Conservation (phyloP, 257 asterid species). For the Petunia secreta region DNA sequence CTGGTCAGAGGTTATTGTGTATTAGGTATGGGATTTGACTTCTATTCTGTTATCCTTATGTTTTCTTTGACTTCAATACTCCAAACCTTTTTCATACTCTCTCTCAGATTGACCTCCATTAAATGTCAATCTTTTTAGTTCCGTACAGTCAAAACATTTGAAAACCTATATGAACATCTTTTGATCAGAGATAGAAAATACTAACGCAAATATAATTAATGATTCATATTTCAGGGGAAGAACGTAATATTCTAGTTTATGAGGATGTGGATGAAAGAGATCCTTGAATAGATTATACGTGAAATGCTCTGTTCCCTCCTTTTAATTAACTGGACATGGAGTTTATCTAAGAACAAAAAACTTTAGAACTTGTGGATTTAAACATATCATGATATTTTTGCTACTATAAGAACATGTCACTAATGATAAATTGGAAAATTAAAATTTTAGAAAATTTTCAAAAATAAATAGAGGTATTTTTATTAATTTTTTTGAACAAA, state of each 20-base stretch:
- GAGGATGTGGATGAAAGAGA: neutral
- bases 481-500: too few species aligned
- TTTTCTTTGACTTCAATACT: conserved; percentile 8
- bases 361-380: too few species aligned
- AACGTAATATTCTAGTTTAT: neutral
- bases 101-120: neutral
- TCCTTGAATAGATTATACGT: too few species aligned
- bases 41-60: neutral
- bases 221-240: neutral
- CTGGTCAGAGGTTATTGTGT: neutral
- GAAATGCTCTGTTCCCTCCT: neutral
- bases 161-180: neutral
- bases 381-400: too few species aligned
- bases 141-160: neutral
- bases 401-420: too few species aligned
- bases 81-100: conserved; percentile 5
- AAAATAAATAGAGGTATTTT: too few species aligned
- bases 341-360: too few species aligned
- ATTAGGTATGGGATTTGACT: neutral
- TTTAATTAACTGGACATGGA: too few species aligned
- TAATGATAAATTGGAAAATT: too few species aligned
- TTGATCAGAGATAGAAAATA: neutral
- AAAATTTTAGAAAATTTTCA: too few species aligned
- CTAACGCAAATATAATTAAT: neutral
- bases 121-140: neutral